A percentile compares a stretch with the other conserved stretches of the same genome.
Conservation (phyloP, 768 basidiomycete species). For the Termitomyces sp. region DNA sequence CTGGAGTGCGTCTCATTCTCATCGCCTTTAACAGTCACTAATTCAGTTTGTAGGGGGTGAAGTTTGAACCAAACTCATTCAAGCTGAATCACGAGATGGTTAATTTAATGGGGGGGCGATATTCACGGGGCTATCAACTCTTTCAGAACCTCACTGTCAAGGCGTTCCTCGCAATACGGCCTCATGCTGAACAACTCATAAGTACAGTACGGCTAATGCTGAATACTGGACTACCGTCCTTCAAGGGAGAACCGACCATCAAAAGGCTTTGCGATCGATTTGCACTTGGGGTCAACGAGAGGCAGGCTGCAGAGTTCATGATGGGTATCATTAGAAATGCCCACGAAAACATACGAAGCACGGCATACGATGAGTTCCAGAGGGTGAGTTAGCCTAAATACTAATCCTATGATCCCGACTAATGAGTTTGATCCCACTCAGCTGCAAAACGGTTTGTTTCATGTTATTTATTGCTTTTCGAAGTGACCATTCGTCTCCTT, state of each 20-base stretch:
- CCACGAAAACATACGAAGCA: constrained; percentile 90
- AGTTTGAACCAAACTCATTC: constrained; percentile 98
- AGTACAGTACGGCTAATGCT: constrained; percentile 91
- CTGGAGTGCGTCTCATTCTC: constrained; percentile 46
- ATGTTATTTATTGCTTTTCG: neutral
- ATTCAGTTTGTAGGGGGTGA: constrained; percentile 66
- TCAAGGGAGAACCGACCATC: constrained; percentile 95
- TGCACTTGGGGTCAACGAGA: constrained; percentile 72
- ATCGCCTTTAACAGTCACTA: constrained; percentile 1
- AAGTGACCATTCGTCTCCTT: neutral
- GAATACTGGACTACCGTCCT: constrained; percentile 89
- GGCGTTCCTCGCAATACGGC: constrained; percentile 95
- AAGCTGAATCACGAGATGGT: constrained; percentile 99
- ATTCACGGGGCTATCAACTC: constrained; percentile 90
- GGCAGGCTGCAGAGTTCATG: constrained; percentile 94
- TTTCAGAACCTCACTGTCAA: constrained; percentile 94
- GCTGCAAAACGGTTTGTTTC: constrained; percentile 33
- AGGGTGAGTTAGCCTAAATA: constrained; percentile 42
- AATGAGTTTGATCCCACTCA: constrained; percentile 5
- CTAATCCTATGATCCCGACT: neutral
- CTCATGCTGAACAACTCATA: constrained; percentile 86
- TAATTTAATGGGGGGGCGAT: constrained; percentile 90
- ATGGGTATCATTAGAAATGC: constrained; percentile 84
- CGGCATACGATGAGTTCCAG: constrained; percentile 95
- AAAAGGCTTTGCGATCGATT: constrained; percentile 84